Base-by-base conservation (phyloP, 2,329 filamentous ascomycete species). In the Ophiosphaerella korrae region DNA sequence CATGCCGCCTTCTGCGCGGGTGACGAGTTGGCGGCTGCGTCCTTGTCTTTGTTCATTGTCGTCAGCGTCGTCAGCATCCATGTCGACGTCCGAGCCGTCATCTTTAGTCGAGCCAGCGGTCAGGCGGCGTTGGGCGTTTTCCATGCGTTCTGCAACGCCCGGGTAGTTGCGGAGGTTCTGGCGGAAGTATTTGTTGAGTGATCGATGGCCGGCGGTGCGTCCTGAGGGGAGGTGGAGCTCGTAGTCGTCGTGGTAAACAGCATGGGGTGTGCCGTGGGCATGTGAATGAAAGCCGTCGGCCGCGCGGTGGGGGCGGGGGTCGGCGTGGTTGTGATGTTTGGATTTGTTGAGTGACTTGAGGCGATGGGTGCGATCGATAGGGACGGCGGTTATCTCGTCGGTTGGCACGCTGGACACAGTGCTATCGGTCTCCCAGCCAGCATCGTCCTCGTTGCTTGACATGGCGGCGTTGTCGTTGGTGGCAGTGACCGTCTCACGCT, bases 361-460 rank as follows among this genome's bases (percentile, higher is more conserved):
- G 58, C 89, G 86, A 63, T 88, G 84, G 42, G 84, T 80, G 58
- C 85, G 84, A 57, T 93, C 89, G 29, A 90, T 87, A 2, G 89
- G 89, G 7, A 95, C 85, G 7, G 88, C 85, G 5, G 86, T 88
- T 36, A 95, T 84, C 62, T 96, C 91, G 47, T 89, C 89, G 1
- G 91, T 94, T 58, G 92, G 90, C 32, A 95, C 82, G 9, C 91
- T 95, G 1, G 92, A 96, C 0, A 79, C 66, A n/a, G 89, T 92
- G 58, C 88, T 92, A 71, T 97, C 94, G 0, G 92, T 97, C 76
- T 99, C 94, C 93, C 94, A 97, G 38, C 90, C 92, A 37, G 93
- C 91, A 5, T 87, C 82, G n/a, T 82, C 83, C 29, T 82, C 84
- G n/a, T 84, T 61, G 35, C 62, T 64, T 76, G 39, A 80, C 80